A percentile compares a stretch with the other conserved stretches of the same genome.
Evolutionary conservation across 106 monocot genomes (phyloP).

Genomic region (Vanilla planifolia): DNA sequence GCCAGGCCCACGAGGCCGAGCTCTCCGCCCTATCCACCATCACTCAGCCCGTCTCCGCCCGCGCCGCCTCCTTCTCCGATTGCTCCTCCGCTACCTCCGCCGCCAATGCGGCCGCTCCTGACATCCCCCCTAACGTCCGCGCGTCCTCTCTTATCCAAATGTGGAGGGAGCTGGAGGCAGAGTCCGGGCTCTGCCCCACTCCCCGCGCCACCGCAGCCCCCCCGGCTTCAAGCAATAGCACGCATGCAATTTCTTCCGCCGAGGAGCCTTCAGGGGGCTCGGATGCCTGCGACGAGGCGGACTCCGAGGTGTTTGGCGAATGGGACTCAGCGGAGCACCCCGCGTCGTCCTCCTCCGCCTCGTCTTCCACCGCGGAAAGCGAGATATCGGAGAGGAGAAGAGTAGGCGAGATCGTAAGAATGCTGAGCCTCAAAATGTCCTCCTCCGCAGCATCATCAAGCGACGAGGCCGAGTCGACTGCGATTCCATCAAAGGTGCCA

Average conservation of each 20-base stretch:
- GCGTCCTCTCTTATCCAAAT: conserved; percentile 66
- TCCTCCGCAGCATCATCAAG: neutral
- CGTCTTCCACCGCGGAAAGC: neutral
- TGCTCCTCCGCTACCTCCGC: neutral
- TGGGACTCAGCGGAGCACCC: neutral
- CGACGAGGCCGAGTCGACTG: conserved; percentile 6
- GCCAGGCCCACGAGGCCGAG: conserved; percentile 62
- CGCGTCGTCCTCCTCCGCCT: neutral
- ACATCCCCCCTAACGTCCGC: conserved; percentile 25
- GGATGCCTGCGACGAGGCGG: conserved; percentile 10
- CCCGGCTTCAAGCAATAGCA: too few relatives aligned
- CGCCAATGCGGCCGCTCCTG: neutral
- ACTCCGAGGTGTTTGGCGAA: neutral
- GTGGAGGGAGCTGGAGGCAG: conserved; percentile 72
- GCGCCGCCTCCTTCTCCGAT: conserved; percentile 11
- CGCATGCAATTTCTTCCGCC: neutral
- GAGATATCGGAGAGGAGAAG: conserved; percentile 7
- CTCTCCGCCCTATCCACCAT: conserved; percentile 32
- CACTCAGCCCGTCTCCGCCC: conserved; percentile 39
- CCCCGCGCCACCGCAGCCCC: conserved; percentile 3
- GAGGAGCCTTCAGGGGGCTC: conserved; percentile 14
- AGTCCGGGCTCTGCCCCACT: conserved; percentile 17
- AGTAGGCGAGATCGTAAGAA: conserved; percentile 20
- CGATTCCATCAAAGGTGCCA: too few relatives aligned
- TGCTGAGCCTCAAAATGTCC: conserved; percentile 9